Evolutionary conservation across 352 stramenopile species (phyloP), one percentile per base, ranked within the genome.

Genomic region (Phytophthora sp.): DNA sequence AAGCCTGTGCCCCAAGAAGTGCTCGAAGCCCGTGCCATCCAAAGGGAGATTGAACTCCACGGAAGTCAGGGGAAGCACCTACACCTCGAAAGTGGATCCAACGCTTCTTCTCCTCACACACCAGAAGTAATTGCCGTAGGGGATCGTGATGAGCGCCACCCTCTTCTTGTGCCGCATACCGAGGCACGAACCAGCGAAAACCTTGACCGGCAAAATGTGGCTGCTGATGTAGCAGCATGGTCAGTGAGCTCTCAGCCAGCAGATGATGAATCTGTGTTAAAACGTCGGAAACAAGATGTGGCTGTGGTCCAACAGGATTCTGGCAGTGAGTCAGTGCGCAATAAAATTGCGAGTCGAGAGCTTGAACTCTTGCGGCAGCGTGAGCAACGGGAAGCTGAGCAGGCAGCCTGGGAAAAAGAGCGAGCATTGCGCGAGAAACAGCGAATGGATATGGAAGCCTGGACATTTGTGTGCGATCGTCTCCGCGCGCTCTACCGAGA

Each of bases 391-490:
- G 71, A 79, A 67, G 52, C 63, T 44, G 66, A 79, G 31, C 53
- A 63, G 24, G 63, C 62, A 39, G 44, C n/a, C 7, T 76, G 67
- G 66, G 71, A 79, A 35, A 79, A 76, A 55, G 66, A 76, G 26
- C 67, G 71, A 24, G 26, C 42, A 11, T 3, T 60, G 50, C 44
- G 57, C 9, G 71, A 76, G 29, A 73, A 75, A 29, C 62, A 79
- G 38, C 71, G 67, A 9, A 73, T 73, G 62, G 67, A 76, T 52
- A 67, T 76, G 57, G 67, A 79, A 46, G 44, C 66, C 20, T 79
- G 71, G 71, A 71, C 58, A 11, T 64, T 69, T 29, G 71, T 79
- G 18, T 79, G 71, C 21, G 71, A 76, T 65, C 71, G 71, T 36
- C 50, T 79, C 12, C 66, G 66, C n/a, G 38, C 49, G 18, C 66